Conservation (phyloP, 257 asterid species). For the Cruciata laevipes region DNA sequence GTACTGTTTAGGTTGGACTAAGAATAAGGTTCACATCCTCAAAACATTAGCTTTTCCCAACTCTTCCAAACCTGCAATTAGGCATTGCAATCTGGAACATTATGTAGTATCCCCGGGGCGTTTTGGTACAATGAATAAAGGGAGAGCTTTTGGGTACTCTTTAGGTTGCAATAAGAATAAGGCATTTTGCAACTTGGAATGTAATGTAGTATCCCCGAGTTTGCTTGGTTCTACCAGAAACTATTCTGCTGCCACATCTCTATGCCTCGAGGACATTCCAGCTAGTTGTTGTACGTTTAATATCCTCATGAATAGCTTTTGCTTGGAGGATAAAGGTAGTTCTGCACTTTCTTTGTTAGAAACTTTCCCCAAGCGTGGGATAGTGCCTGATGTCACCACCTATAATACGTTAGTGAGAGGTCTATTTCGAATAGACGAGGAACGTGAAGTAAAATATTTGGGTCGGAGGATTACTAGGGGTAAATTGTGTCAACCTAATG, state of each 20-base stretch:
- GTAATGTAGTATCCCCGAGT: neutral
- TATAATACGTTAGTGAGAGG: slow-evolving; percentile 26
- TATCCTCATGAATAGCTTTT: slow-evolving; percentile 7
- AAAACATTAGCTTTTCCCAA: too few species aligned
- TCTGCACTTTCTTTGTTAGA: slow-evolving; percentile 22
- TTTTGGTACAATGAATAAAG: too few species aligned
- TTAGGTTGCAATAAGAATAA: too few species aligned
- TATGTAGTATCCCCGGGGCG: too few species aligned
- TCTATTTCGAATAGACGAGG: slow-evolving; percentile 13
- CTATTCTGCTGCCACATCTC: too few species aligned
- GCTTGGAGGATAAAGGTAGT: neutral
- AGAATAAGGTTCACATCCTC: too few species aligned
- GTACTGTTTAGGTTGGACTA: too few species aligned
- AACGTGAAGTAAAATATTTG: slow-evolving; percentile 16
- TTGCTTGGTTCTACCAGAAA: slow-evolving; percentile 11
- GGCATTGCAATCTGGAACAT: too few species aligned
- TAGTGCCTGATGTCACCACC: slow-evolving; percentile 6
- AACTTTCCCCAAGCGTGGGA: slow-evolving; percentile 23
- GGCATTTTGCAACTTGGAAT: too few species aligned
- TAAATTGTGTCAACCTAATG: neutral
- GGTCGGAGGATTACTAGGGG: too few species aligned
- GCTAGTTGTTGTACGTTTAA: slow-evolving; percentile 2
- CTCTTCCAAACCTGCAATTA: too few species aligned
- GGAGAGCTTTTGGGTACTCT: too few species aligned
- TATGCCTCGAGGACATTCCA: neutral